Evolutionary conservation across 1,284 basidiomycete genomes (phyloP).

Genomic region (Sphaerobolus stellatus): DNA sequence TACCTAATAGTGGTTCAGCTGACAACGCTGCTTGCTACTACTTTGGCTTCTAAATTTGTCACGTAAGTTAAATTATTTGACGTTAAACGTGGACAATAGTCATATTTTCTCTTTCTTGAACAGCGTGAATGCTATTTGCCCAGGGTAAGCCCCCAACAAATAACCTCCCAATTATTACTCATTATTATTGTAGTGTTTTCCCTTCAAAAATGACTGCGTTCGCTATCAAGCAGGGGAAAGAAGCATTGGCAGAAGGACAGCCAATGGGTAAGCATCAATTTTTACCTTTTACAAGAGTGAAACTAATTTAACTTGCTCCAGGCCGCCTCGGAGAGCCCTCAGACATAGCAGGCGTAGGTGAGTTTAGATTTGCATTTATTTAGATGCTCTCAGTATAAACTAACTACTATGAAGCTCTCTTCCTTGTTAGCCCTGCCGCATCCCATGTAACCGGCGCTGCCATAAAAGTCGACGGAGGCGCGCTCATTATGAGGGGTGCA

Average conservation of each 20-base stretch:
- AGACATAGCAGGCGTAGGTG: constrained; percentile 71
- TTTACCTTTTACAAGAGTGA: not conserved
- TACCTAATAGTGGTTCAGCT: constrained; percentile 67
- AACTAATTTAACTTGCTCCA: constrained; percentile 22
- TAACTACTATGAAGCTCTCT: constrained; percentile 42
- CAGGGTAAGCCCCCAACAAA: constrained; percentile 50
- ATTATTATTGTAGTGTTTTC: constrained; percentile 56
- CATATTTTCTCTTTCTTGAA: constrained; percentile 1
- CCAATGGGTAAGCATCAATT: constrained; percentile 54
- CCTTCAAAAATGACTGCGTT: constrained; percentile 87
- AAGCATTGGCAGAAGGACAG: constrained; percentile 50
- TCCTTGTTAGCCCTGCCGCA: constrained; percentile 69
- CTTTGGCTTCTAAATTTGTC: constrained; percentile 60
- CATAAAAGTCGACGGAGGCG: constrained; percentile 70
- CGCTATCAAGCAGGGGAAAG: constrained; percentile 61
- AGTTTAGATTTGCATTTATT: not conserved
- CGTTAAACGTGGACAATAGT: constrained; percentile 8
- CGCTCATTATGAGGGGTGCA: too few relatives aligned
- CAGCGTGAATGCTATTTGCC: constrained; percentile 85
- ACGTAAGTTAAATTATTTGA: constrained; percentile 48
- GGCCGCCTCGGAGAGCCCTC: constrained; percentile 67
- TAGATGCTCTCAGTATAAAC: not conserved
- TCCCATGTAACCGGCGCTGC: constrained; percentile 75
- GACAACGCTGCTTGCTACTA: constrained; percentile 70
- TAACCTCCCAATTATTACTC: not conserved